Evolutionary conservation across 2,329 filamentous ascomycete genomes (phyloP), one percentile per base, ranked within the genome.

Genomic region (Metarhizium guizhouense): DNA sequence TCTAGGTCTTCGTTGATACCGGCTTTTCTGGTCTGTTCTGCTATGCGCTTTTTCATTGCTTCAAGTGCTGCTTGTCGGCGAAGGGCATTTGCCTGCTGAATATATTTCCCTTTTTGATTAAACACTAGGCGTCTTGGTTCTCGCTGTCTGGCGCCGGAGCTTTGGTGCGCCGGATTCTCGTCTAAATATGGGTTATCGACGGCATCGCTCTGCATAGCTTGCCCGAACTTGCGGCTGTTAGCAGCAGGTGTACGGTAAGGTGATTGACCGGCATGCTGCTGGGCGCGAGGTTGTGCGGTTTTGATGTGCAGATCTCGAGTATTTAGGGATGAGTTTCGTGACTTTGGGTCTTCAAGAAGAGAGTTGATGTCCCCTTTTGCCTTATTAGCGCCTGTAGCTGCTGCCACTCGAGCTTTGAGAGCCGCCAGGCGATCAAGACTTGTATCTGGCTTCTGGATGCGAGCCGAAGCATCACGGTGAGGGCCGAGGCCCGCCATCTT

Each of bases 61-160:
- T 99, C 95, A 32, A 99, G 77, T 52, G 88, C 87, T 47, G 87
- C 90, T 72, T 96, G 92, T 58, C 90, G 83, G 59, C 94, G 86
- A 53, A 96, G 75, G 56, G 92, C 92, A 68, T 90, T 93, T 7
- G 89, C 94, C 72, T 97, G 93, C 60, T 91, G 87, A 58, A 97
- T 96, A 67, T 96, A 97, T 79, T 97, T 97, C 54, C 94, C 94
- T 70, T 95, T 95, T 63, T 92, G 86, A 64, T 96, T 96, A 76
- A 99, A 97, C 13, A 90, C 75, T 18, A 99, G 78, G 60, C 89
- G 85, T 57, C 89, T 85, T 11, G 90, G 82, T 60, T 88, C 80
- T 52, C 91, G 81, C 42, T 80, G 76, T 63, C 86, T 88, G 36
- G 68, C 65, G 70, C 76, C 59, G 66, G 54, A 76, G 74, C 61